Evolutionary conservation across 2,329 filamentous ascomycete genomes (phyloP), one percentile per base, ranked within the genome.

Genomic region (Calonectria honghensis): DNA sequence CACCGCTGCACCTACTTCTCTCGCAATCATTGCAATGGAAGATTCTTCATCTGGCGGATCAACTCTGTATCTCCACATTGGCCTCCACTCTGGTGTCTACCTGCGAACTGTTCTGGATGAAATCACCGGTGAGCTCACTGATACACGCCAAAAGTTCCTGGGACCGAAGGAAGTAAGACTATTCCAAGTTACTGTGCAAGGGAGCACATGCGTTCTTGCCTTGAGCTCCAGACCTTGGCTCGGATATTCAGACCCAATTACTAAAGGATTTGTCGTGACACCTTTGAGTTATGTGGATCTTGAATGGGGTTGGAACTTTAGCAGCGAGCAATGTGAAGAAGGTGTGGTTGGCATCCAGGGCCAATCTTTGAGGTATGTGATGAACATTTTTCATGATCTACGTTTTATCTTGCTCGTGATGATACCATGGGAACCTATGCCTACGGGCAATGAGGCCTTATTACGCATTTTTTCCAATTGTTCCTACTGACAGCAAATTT

Each of bases 231-330:
- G 96, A 71, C 94, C 97, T n/a, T 99, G 96, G 96, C 89, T 99
- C 5, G 96, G 96, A 54, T 98, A 98, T 83, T 94, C 96, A 0
- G 95, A 98, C 81, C 93, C 94, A 2, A 93, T 96, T 74, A 96
- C 94, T 3, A 95, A 95, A 82, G 93, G 93, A 48, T 98, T 98
- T 81, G 95, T 97, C 86, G 93, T 98, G 79, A 98, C 96, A 1
- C 97, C 97, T 0, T 87, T 99, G 37, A 95, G 95, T 84, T 98
- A 98, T 81, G 93, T 94, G 68, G 93, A 94, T 51, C 91, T 99
- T 35, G 96, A 98, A 84, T 98, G 95, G 89, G 96, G 95, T 4
- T 98, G 96, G 94, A 98, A 97, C 81, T 98, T 99, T 83, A 96
- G 95, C 84, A 98, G 96, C 82, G 95, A 98, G 83, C 95, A 98